Base-by-base conservation (phyloP, 441 rosid genomes). In the Pelargonium myrrhifolium region DNA sequence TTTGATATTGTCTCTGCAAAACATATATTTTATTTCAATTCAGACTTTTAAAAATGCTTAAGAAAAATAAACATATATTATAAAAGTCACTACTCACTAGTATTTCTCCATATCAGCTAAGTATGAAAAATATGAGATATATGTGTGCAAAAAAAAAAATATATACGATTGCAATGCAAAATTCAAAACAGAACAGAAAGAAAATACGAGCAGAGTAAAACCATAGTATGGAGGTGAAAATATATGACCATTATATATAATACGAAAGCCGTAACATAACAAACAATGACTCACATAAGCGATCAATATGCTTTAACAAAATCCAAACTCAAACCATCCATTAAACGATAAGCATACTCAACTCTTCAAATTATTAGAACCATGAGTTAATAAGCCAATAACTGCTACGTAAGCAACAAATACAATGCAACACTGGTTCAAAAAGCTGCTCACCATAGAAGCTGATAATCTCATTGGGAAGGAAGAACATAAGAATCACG, bases 401-500 rank as follows among this genome's bases (percentile, higher is more conserved):
- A 17, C 62, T 26, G 9, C 14, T 40, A 45, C 9, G 68, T 47
- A 22, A 59, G 68, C 3, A 45, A 58, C 55, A 66, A 64, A 35
- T 15, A 59, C 31, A 65, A 28, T 70, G 73, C 21, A 68, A 68
- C 64, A 80, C 84, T 80, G 56, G 15, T n/a, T 21, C 15, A 21
- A 9, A 55, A 55, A 17, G 61, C 10, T 56, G 26, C 61, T 56
- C 31, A 91, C 99, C 99, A 68, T 92, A 94, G 70, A 94, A 39
- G 14, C 89, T 74, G 79, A 93, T 69, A 58, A 89, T 73, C 35
- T 78, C 80, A 76, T 87, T 85, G 6, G 97, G 97, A 69, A 94
- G 76, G 77, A 91, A 91, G 80, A 94, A 89, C 97, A 94, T 89
- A 67, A 94, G 96, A 73, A 85, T 77, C n/a, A 89, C 79, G 60